These are phyloP conservation scores for Kwoniella shivajii DNA, from an alignment of 1,284 basidiomycete species.

Conservation along the genomic window DNA sequence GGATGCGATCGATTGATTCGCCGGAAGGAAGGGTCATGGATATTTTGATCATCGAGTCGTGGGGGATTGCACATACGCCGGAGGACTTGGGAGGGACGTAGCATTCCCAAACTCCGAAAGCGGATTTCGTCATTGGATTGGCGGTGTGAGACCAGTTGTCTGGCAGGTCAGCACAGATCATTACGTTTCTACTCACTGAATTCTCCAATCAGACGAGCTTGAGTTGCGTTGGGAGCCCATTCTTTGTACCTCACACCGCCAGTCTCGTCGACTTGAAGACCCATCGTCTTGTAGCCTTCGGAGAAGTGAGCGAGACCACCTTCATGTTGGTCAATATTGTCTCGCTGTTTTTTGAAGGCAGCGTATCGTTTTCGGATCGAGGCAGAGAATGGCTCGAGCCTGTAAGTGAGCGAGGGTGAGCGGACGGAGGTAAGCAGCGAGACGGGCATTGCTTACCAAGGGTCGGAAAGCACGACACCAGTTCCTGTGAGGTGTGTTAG, in stretches of 20 bases:
- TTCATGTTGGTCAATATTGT: constrained; percentile 71
- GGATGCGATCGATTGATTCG: constrained; percentile 83
- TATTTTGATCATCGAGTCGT: constrained; percentile 94
- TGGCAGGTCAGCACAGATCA: constrained; percentile 47
- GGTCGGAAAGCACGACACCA: constrained; percentile 47
- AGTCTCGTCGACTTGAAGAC: constrained; percentile 71
- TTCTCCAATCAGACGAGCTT: constrained; percentile 87
- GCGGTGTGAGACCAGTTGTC: constrained; percentile 84
- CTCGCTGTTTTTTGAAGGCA: constrained; percentile 71
- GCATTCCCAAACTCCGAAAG: constrained; percentile 94
- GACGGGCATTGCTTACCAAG: constrained; percentile 48
- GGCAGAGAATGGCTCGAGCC: constrained; percentile 73
- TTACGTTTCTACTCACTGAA: constrained; percentile 73
- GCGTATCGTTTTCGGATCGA: constrained; percentile 73
- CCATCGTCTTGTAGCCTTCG: constrained; percentile 82
- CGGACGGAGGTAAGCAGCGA: not conserved
- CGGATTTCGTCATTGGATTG: constrained; percentile 80
- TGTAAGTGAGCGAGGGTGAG: constrained; percentile 12
- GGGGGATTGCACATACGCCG: constrained; percentile 81
- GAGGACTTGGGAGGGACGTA: constrained; percentile 68
- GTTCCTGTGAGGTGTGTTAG: constrained; percentile 31
- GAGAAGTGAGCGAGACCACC: constrained; percentile 89
- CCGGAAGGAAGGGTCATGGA: constrained; percentile 79
- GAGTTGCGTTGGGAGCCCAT: constrained; percentile 89
- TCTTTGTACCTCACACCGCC: constrained; percentile 83